Evolutionary conservation across 495 filamentous ascomycete species (phyloP), one percentile per base, ranked within the genome.

Genomic region (Pyrenopolyporus hunteri): DNA sequence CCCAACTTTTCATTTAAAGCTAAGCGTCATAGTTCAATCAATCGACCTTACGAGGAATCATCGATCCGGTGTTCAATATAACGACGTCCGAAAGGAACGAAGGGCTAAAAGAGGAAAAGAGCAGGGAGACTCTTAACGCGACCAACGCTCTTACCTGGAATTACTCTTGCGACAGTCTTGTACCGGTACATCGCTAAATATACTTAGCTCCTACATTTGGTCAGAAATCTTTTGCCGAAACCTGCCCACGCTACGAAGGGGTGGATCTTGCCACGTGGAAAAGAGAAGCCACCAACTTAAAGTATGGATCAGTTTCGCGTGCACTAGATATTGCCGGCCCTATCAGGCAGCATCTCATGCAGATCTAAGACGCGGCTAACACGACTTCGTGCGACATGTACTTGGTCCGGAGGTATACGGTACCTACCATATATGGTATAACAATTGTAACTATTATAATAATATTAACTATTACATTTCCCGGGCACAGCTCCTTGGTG

Each of bases 181-280:
- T 61, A 66, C 40, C 46, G 8, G 47, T 66, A 66, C 63, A 46
- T 57, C 28, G 51, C 39, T 56, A 35, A 51, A 57, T 52, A 43
- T 44, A 53, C 16, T n/a, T n/a, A n/a, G n/a, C n/a, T n/a, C n/a
- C n/a, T n/a, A n/a, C n/a, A n/a, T n/a, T n/a, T n/a, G 46, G 52
- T 65, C 43, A 66, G 47, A 61, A 61, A 61, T 57, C 63, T 66
- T 29, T 61, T 66, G 63, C 63, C 63, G 63, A 66, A 66, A 60
- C 57, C 57, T 57, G 43, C 57, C 62, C 63, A 66, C 63, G 63
- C 59, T 60, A 53, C 48, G n/a, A n/a, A n/a, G 40, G 36, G 26
- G 47, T 66, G 63, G 63, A 61, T 36, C 52, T 10, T n/a, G 55
- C 63, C 63, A 66, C 63, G 63, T 66, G 63, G 63, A 57, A 66